Percentiles rank a stretch among this genome's conserved stretches.
Evolutionary conservation across 306 rosid genomes (phyloP).

Genomic region (Biancaea sappan): DNA sequence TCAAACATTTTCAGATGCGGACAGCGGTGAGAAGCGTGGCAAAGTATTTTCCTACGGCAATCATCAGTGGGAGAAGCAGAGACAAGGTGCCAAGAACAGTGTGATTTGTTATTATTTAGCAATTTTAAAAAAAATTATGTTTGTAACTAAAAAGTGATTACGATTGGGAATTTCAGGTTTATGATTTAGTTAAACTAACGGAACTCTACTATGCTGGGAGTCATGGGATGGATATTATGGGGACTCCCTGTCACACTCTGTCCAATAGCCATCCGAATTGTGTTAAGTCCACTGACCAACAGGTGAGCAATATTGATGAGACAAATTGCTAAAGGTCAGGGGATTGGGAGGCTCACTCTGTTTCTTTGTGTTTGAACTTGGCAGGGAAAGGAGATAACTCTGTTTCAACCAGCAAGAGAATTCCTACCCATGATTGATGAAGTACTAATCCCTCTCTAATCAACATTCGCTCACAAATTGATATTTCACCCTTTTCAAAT

Average conservation of each 20-base stretch:
- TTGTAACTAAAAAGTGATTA: background rate
- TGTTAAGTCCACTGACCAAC: constrained; percentile 54
- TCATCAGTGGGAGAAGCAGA: constrained; percentile 90
- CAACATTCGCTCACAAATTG: background rate
- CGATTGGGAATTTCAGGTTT: constrained; percentile 57
- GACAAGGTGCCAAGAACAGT: constrained; percentile 57
- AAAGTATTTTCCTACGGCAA: constrained; percentile 75
- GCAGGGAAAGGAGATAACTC: constrained; percentile 76
- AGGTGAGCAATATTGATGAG: constrained; percentile 35
- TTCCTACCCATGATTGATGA: constrained; percentile 84
- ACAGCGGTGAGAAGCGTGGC: constrained; percentile 64
- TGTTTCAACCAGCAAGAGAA: constrained; percentile 90
- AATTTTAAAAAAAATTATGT: background rate
- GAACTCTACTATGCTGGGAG: constrained; percentile 98
- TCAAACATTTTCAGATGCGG: constrained; percentile 62
- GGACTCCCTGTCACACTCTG: constrained; percentile 51
- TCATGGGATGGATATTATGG: constrained; percentile 96
- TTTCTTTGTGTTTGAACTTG: constrained; percentile 15
- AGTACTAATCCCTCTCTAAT: constrained; percentile 44
- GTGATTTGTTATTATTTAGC: background rate
- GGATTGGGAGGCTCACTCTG: background rate
- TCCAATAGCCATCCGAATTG: constrained; percentile 52
- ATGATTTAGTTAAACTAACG: constrained; percentile 79
- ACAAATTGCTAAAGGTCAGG: background rate
- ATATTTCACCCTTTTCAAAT: background rate